A percentile compares a stretch with the other conserved stretches of the same genome.
phyloP scores from a whole-genome alignment of 2,329 filamentous ascomycete species.

The Ceratocystis cacaofunesta region DNA sequence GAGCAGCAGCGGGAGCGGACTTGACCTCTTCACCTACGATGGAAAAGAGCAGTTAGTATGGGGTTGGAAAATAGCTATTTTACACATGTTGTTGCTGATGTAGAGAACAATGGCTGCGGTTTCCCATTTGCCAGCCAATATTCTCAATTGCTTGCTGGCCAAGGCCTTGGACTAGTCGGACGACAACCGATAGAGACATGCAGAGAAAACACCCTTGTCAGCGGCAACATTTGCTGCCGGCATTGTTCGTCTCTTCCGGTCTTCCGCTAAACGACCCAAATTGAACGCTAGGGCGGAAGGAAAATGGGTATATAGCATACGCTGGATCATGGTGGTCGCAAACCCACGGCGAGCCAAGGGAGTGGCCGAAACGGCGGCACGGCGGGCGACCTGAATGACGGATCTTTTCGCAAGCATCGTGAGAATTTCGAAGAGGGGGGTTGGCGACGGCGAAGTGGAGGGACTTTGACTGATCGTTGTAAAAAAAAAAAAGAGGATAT shows the following conservation, averaged over 20 bases:
- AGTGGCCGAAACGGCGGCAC: constrained; percentile 32
- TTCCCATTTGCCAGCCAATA: background rate
- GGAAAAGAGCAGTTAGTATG: background rate
- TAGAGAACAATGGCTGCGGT: background rate
- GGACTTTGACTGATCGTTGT: background rate
- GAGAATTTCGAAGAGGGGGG: constrained; percentile 17
- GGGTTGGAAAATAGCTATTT: background rate
- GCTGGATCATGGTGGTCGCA: constrained; percentile 43
- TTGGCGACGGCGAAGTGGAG: background rate
- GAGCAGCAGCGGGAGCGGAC: constrained; percentile 14
- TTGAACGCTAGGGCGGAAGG: constrained; percentile 1
- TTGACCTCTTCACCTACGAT: constrained; percentile 19
- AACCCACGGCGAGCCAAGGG: constrained; percentile 44
- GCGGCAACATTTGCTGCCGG: background rate
- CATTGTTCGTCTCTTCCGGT: background rate
- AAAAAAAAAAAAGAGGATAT: background rate
- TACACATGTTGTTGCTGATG: background rate
- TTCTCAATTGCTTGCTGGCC: background rate
- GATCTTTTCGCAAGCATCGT: constrained; percentile 52
- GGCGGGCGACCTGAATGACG: constrained; percentile 45
- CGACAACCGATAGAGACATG: background rate
- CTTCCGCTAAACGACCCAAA: background rate
- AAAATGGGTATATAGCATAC: constrained; percentile 30
- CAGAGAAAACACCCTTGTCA: background rate
- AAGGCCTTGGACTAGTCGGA: background rate